Conservation (phyloP, 352 stramenopile species). For the Elongisporangium prolatum region DNA sequence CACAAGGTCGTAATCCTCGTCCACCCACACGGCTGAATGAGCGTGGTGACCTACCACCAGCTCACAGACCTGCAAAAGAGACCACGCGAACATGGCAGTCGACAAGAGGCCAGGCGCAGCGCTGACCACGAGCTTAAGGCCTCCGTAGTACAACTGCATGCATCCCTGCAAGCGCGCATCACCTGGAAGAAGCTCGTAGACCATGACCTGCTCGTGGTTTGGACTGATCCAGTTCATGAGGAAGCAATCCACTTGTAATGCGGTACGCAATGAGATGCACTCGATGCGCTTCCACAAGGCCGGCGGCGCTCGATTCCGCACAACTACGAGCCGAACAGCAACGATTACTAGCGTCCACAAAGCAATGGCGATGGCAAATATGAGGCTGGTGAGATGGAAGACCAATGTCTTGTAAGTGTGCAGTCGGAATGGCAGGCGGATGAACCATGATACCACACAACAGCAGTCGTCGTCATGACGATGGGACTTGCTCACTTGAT, state of each 20-base stretch:
- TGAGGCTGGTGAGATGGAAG: slow-evolving; percentile 48
- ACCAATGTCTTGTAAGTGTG: slow-evolving; percentile 52
- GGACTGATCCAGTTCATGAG: slow-evolving; percentile 67
- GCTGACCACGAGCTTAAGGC: slow-evolving; percentile 48
- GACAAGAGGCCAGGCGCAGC: slow-evolving; percentile 36
- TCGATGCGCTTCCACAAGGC: slow-evolving; percentile 19
- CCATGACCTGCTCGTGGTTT: slow-evolving; percentile 33
- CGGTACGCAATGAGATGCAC: slow-evolving; percentile 20
- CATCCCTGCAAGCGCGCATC: slow-evolving; percentile 27
- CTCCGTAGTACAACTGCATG: slow-evolving; percentile 52
- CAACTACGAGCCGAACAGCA: slow-evolving; percentile 16
- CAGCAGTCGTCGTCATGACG: slow-evolving; percentile 8
- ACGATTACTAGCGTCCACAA: slow-evolving; percentile 24
- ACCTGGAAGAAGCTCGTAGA: slow-evolving; percentile 36
- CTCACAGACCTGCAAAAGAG: slow-evolving; percentile 23
- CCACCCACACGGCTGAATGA: slow-evolving; percentile 6
- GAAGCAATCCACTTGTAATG: slow-evolving; percentile 35
- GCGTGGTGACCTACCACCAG: not conserved
- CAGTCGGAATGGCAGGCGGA: slow-evolving; percentile 46
- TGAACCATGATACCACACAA: slow-evolving; percentile 34
- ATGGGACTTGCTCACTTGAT: slow-evolving; percentile 8
- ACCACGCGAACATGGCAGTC: slow-evolving; percentile 38
- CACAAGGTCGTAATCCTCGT: slow-evolving; percentile 29
- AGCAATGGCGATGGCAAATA: slow-evolving; percentile 32
- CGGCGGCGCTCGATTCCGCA: slow-evolving; percentile 1